Evolutionary conservation across 2,329 filamentous ascomycete species (phyloP), one percentile per base, ranked within the genome.

Genomic region (Epicoccum nigrum): DNA sequence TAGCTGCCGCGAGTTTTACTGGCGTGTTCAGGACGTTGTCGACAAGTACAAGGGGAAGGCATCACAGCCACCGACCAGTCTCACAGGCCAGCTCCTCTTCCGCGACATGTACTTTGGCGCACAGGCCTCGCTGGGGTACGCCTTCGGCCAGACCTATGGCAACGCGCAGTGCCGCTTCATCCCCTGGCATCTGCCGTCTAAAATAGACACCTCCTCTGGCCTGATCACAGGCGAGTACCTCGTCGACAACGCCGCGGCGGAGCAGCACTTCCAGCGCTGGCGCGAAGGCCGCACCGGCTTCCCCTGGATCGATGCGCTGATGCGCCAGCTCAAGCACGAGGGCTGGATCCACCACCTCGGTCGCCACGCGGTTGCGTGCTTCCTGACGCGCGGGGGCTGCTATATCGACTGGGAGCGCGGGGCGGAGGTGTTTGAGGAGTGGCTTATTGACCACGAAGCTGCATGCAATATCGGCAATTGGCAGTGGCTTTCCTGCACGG

Each of bases 31-130:
- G 64, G 84, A 86, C 20, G 79, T 87, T 1, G 79, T 89, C 2
- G 74, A 81, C 4, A 74, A 76, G 9, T 84, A 83, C 61, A 81
- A 81, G 27, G 82, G 82, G 2, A 86, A 77, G 20, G 73, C 76
- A 2, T 79, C 79, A 0, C 60, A 74, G 2, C 84, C 86, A 0
- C 89, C 89, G 0, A 84, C 83, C n/a, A 88, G 84, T 54, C 71
- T 92, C 13, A 85, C 81, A 0, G 89, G 89, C 2, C 89, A 92
- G 61, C 73, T 92, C 1, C 76, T 91, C 9, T 92, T 92, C 69
- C 81, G 89, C 13, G 89, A 92, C 67, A 92, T 92, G 89, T 92
- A 92, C 71, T 92, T 92, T 61, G 88, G 83, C 12, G 88, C 88
- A 0, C 88, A 92, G 67, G 87, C 88, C 1, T 80, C 83, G 0